phyloP scores from a whole-genome alignment of 352 stramenopile species.

The Globisporangium spinosum region DNA sequence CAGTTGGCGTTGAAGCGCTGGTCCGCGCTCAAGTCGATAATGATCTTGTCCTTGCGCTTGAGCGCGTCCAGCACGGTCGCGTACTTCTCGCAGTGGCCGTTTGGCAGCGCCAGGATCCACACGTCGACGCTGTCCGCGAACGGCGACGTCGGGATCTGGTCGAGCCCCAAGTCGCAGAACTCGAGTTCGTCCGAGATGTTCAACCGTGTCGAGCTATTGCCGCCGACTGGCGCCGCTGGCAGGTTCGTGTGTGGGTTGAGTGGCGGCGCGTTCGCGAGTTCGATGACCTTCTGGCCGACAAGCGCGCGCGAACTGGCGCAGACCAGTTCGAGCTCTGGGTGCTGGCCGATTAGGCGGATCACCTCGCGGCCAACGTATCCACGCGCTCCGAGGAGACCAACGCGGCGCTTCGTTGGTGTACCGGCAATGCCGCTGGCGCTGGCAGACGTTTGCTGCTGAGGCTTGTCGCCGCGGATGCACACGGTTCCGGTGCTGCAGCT shows the following conservation, averaged over 20 bases:
- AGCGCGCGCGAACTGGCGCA: slow-evolving; percentile 82
- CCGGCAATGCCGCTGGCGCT: slow-evolving; percentile 18
- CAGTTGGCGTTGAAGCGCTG: slow-evolving; percentile 86
- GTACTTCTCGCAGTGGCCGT: slow-evolving; percentile 85
- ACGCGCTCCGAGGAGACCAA: slow-evolving; percentile 82
- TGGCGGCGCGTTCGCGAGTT: slow-evolving; percentile 65
- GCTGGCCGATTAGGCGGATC: slow-evolving; percentile 74
- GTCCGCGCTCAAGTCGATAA: slow-evolving; percentile 88
- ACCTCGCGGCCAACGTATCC: slow-evolving; percentile 87
- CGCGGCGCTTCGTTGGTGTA: slow-evolving; percentile 55
- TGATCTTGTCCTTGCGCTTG: slow-evolving; percentile 62
- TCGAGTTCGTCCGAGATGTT: slow-evolving; percentile 71
- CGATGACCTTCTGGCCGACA: slow-evolving; percentile 70
- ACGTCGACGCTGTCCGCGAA: slow-evolving; percentile 81
- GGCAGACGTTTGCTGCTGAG: slow-evolving; percentile 12
- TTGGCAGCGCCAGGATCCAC: slow-evolving; percentile 85
- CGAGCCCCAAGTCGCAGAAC: slow-evolving; percentile 80
- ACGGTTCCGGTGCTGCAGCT: slow-evolving; percentile 84
- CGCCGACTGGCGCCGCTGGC: slow-evolving; percentile 43
- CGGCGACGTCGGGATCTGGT: slow-evolving; percentile 62
- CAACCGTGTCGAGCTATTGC: slow-evolving; percentile 27
- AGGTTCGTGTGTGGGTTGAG: slow-evolving; percentile 82
- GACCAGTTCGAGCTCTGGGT: slow-evolving; percentile 78
- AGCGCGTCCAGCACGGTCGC: slow-evolving; percentile 64
- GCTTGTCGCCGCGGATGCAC: slow-evolving; percentile 59